A percentile compares a stretch with the other conserved stretches of the same genome.
Conservation (phyloP, 2,329 filamentous ascomycete species). For the Celoporthe dispersa region DNA sequence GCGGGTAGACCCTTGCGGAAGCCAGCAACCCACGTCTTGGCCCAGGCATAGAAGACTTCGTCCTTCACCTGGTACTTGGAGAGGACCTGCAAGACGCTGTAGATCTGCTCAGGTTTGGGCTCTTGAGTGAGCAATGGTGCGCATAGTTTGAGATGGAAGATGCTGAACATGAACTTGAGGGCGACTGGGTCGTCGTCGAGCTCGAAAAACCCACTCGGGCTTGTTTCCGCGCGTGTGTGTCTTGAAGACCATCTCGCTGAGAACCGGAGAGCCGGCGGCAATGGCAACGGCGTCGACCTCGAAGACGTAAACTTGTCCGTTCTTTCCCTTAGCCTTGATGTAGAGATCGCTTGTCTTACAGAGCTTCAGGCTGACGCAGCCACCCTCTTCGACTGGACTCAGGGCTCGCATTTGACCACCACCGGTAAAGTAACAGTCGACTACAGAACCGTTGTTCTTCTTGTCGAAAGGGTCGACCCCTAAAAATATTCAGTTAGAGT, state of each 20-base stretch:
- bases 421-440: conserved; percentile 25
- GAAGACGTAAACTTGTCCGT: conserved; percentile 22
- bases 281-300: conserved; percentile 25
- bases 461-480: conserved; percentile 20
- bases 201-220: conserved; percentile 25
- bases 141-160: conserved; percentile 25
- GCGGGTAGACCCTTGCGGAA: conserved; percentile 13
- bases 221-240: conserved; percentile 27
- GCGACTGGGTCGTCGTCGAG: conserved; percentile 25
- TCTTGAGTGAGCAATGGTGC: conserved; percentile 20
- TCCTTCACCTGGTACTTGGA: conserved; percentile 25
- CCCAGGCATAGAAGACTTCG: conserved; percentile 19
- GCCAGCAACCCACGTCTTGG: conserved; percentile 20
- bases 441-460: conserved; percentile 17
- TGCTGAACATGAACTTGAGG: conserved; percentile 25
- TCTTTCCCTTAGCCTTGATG: conserved; percentile 20
- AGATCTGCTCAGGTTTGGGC: conserved; percentile 20
- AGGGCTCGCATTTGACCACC: conserved; percentile 11
- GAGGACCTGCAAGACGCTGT: conserved; percentile 18
- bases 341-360: conserved; percentile 24
- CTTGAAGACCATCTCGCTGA: conserved; percentile 27
- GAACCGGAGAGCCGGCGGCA: conserved; percentile 23
- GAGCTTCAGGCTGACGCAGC: conserved; percentile 21
- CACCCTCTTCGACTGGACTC: conserved; percentile 18
- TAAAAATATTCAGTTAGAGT: neutral